These are phyloP conservation scores for Protomyces inundatus DNA, from an alignment of 1,139 yeast species.

Conservation along the genomic window DNA sequence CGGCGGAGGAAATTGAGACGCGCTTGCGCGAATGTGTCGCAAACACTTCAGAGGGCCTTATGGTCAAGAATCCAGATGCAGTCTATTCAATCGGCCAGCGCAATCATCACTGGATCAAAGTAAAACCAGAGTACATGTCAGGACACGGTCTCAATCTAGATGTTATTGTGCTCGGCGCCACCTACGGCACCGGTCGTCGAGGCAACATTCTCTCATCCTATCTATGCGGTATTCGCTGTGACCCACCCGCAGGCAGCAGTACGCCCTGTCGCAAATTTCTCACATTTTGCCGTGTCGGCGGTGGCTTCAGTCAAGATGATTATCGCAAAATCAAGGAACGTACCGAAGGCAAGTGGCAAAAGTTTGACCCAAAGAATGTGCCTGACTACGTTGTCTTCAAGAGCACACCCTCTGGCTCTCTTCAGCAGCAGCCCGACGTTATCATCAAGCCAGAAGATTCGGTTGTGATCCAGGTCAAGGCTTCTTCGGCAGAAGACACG, in stretches of 20 bases:
- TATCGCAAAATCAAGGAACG: conserved; percentile 50
- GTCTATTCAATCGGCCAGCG: conserved; percentile 58
- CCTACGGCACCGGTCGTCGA: conserved; percentile 56
- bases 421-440: conserved; percentile 51
- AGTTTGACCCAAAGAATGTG: conserved; percentile 38
- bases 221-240: conserved; percentile 61
- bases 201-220: conserved; percentile 49
- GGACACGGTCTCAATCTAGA: conserved; percentile 86
- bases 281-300: conserved; percentile 76
- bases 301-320: conserved; percentile 68
- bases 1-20: conserved; percentile 42
- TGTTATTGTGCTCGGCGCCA: conserved; percentile 69
- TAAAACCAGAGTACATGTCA: conserved; percentile 84
- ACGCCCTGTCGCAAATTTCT: conserved; percentile 39
- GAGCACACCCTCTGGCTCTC: conserved; percentile 34
- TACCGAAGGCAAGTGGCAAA: conserved; percentile 61
- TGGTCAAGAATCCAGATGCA: conserved; percentile 62
- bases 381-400: conserved; percentile 54
- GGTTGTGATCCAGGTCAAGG: conserved; percentile 77
- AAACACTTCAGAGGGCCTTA: conserved; percentile 72
- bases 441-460: conserved; percentile 76
- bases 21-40: conserved; percentile 58
- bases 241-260: conserved; percentile 37
- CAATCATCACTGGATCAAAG: conserved; percentile 67
- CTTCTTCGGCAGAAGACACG: conserved; percentile 56